Evolutionary conservation across 2,329 filamentous ascomycete species (phyloP), one percentile per base, ranked within the genome.

Genomic region (Ascomycota sp.): DNA sequence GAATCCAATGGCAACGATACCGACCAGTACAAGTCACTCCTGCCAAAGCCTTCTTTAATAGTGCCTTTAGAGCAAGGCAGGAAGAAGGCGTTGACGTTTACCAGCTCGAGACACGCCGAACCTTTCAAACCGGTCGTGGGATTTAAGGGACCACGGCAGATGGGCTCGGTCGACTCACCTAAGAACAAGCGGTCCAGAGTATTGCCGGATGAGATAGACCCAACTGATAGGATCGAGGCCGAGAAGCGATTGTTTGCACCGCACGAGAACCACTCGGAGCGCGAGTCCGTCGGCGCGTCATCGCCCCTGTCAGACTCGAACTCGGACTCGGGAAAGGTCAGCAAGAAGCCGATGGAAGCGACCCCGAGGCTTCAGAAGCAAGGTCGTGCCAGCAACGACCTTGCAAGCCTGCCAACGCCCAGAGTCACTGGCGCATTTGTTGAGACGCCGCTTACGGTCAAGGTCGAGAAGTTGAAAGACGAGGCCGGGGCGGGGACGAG

Each of bases 231-330:
- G 27, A 68, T 70, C 30, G 57, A 65, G 38, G 60, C 54, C 8
- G 66, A 71, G 45, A 58, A 61, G 48, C 60, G 57, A 29, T 52
- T 71, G 7, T 71, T 71, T 43, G 66, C 63, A 10, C 61, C 57
- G 1, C 40, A 47, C 11, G 65, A 69, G 21, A 64, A 61, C 35
- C 55, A 65, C 25, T 71, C 66, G 1, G 66, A 70, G 38, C 56
- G 52, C 26, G 64, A 64, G 1, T 69, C 65, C 4, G 47, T 60
- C 12, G 56, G 61, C 23, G 64, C 59, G 4, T 53, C 58, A 2
- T 69, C 66, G 1, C 48, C 50, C 2, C 31, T 30, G 20, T 33
- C 37, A n/a, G n/a, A n/a, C n/a, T n/a, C n/a, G n/a, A n/a, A n/a
- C n/a, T n/a, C n/a, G n/a, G n/a, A n/a, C n/a, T n/a, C n/a, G n/a